phyloP scores from a whole-genome alignment of 257 asterid genomes.

The Echites panduratus region DNA sequence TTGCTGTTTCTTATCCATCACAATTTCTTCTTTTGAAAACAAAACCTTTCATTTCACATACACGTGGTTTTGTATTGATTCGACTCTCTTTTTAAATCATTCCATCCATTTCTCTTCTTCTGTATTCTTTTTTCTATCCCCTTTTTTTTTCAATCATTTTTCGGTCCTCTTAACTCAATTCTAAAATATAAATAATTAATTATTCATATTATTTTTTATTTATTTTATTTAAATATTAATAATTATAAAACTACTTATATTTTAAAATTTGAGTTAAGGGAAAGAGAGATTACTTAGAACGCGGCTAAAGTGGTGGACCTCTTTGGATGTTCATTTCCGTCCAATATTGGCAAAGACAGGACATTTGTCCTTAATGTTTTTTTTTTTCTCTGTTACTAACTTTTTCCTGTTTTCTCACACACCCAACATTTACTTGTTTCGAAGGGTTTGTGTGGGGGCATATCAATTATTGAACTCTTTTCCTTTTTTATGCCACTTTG shows the following conservation, averaged over 20 bases:
- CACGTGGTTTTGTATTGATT: neutral
- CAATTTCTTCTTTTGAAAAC: neutral
- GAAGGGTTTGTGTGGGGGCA: neutral
- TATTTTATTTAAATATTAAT: too few species aligned
- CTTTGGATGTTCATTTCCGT: neutral
- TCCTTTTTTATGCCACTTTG: neutral
- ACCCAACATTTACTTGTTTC: too few species aligned
- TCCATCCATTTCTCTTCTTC: neutral
- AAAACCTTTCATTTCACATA: neutral
- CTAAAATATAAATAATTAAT: too few species aligned
- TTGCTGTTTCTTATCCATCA: neutral
- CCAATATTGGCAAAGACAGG: neutral
- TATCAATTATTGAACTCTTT: constrained; percentile 4
- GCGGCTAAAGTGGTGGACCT: neutral
- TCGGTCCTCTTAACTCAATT: too few species aligned
- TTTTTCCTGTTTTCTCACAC: too few species aligned
- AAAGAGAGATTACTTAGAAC: neutral
- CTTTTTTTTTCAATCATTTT: too few species aligned
- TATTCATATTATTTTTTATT: too few species aligned
- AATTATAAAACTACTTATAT: too few species aligned
- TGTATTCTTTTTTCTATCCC: neutral
- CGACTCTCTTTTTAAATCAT: too few species aligned
- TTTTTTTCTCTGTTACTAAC: too few species aligned
- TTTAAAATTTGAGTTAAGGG: too few species aligned
- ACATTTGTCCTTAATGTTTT: neutral